A percentile compares a stretch with the other conserved stretches of the same genome.
phyloP scores from a whole-genome alignment of 768 basidiomycete genomes.

The Cystofilobasidium capitatum region DNA sequence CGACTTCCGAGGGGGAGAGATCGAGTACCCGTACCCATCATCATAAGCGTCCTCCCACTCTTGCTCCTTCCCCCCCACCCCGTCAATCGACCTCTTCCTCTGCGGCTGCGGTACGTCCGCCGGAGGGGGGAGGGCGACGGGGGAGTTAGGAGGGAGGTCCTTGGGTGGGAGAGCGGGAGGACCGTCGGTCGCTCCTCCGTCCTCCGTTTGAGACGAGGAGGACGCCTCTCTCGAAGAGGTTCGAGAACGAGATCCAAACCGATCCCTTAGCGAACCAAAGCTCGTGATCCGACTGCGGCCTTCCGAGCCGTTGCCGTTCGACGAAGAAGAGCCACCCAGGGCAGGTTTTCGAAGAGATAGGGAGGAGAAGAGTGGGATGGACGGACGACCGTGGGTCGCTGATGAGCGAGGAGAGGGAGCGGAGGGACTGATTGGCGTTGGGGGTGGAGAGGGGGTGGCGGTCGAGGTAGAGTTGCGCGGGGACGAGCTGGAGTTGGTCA shows the following conservation, averaged over 20 bases:
- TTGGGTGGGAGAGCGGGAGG: not conserved
- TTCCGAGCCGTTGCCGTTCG: not conserved
- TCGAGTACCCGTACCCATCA: not conserved
- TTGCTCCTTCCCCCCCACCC: not conserved
- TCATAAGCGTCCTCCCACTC: not conserved
- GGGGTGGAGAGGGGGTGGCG: no score
- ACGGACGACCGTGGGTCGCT: not conserved
- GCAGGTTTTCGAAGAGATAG: not conserved
- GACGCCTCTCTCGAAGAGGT: no score
- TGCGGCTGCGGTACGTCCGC: no score
- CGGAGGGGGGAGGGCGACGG: no score
- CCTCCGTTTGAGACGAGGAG: not conserved
- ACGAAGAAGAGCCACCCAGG: not conserved
- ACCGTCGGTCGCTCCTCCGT: not conserved
- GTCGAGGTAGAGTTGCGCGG: not conserved
- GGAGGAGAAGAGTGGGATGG: constrained; percentile 1
- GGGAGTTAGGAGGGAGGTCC: no score
- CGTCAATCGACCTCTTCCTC: no score
- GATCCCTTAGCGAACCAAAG: not conserved
- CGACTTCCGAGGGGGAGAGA: not conserved
- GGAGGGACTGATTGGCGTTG: not conserved
- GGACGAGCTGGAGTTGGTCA: not conserved
- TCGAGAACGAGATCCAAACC: not conserved
- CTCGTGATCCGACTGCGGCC: not conserved
- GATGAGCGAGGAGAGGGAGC: not conserved